Evolutionary conservation across 2,329 filamentous ascomycete species (phyloP), one percentile per base, ranked within the genome.

Genomic region (Cladophialophora psammophila): DNA sequence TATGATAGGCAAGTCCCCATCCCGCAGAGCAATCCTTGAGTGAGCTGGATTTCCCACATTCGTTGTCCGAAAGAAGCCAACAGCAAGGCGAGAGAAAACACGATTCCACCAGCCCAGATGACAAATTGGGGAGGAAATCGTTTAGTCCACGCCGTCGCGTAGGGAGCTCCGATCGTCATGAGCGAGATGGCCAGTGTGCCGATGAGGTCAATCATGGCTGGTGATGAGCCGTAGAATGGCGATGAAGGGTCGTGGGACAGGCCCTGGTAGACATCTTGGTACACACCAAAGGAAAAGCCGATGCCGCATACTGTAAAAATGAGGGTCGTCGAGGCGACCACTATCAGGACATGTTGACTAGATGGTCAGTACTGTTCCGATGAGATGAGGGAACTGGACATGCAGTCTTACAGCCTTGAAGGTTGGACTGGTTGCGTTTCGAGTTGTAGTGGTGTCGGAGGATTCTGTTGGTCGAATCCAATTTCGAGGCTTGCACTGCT

Each of bases 1-100:
- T 87, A 88, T 2, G 87, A 76, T 68, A 88, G 87, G 0, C 87
- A 87, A 81, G 88, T 87, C 0, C 87, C 87, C 71, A 83, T 81
- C 7, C 87, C 87, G 71, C 88, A 88, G 69, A 85, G 87, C 9
- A 88, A 77, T 2, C 87, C 87, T 71, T 89, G 87, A 31, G 80
- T 82, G 1, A 89, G 80, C 66, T 87, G 87, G 5, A 89, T 78
- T 34, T 89, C 86, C 86, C 86, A 89, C 8, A 88, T 80, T 66
- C 87, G 87, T 53, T 74, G 71, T 18, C 78, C 75, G 57, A 79
- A 78, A 32, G 74, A 75, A 3, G 78, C 77, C 6, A 77, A 68
- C 18, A 79, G 54, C 2, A 73, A 69, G 3, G 76, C 75, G 0
- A 78, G 63, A 1, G 72, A 75, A 56, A 79, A 79, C 3, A 80